Base-by-base conservation (phyloP, 1,284 basidiomycete species). In the Heterobasidion annosum region DNA sequence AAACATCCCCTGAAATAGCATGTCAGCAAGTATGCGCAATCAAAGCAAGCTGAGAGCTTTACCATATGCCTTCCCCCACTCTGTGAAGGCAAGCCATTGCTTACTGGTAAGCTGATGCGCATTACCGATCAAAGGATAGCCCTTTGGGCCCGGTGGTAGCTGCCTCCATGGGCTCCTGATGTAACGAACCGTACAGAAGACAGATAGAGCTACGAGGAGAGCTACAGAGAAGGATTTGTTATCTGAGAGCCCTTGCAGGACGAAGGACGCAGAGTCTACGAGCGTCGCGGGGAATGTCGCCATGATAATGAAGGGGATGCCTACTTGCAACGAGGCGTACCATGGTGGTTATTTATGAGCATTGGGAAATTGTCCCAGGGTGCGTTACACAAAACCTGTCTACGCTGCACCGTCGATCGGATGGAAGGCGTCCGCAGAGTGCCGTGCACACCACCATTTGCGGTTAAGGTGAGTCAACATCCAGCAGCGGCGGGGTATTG, bases 1-100 rank as follows among this genome's bases (percentile, higher is more conserved):
- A 53, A 12, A 67, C 51, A 32, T 65, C 61, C n/a, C 63, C 62
- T 64, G 5, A 34, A 43, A 15, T 16, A 10, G 18, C 13, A 46
- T 46, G 10, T 16, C 13, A n/a, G 4, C 5, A 4, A 25, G 10
- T 46, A 16, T 18, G 12, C 10, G 45, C 45, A 18, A 46, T 3
- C 16, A 12, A 47, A 13, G 16, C 46, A 13, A 12, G 1, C 16
- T 19, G 46, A 19, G 6, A 8, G 46, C 16, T 33, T 33, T 15
- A 50, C 48, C 48, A 18, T 50, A 50, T n/a, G 25, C 15, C 15
- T 50, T 50, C 32, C 15, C 18, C 32, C 25, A 35, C 48, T 50
- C 48, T 15, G 25, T 16, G 34, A 50, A 50, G 15, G 16, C 5
- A 9, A 50, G 12, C 25, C 34, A n/a, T 10, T 33, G 48, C 15